phyloP scores from a whole-genome alignment of 163 green algal species.

The Trebouxiophyceae sp. region DNA sequence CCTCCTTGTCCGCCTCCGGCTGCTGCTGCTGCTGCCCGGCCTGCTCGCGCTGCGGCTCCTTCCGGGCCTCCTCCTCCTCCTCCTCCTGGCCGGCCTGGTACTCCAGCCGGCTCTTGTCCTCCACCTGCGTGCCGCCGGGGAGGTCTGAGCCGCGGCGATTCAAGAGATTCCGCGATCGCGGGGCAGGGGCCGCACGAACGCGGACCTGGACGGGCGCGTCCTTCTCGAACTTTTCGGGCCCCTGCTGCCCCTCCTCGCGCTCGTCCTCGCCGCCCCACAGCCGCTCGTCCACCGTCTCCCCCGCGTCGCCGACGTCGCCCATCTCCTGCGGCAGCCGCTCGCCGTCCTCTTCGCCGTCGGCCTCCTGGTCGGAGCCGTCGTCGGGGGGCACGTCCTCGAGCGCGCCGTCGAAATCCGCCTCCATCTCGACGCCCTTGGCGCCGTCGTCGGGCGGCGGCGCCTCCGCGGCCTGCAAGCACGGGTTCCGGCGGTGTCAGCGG shows the following conservation, averaged over 20 bases:
- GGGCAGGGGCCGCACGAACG: too few relatives aligned
- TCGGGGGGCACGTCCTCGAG: constrained; percentile 67
- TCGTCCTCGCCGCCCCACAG: constrained; percentile 86
- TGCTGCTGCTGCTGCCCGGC: constrained; percentile 27
- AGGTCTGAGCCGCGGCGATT: too few relatives aligned
- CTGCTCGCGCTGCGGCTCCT: constrained; percentile 20
- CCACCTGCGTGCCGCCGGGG: too few relatives aligned
- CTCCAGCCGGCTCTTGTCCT: constrained; percentile 77
- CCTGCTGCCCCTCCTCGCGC: constrained; percentile 31
- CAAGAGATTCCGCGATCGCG: too few relatives aligned
- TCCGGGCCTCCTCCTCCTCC: constrained; percentile 16
- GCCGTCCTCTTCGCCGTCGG: constrained; percentile 54
- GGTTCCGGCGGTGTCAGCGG: too few relatives aligned
- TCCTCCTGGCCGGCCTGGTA: constrained; percentile 50
- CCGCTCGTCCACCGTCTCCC: constrained; percentile 80
- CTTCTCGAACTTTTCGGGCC: constrained; percentile 33
- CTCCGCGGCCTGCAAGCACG: too few relatives aligned
- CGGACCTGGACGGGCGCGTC: constrained; percentile 17
- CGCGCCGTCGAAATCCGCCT: constrained; percentile 90
- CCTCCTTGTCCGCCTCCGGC: constrained; percentile 28
- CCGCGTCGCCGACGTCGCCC: constrained; percentile 71
- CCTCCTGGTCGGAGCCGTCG: constrained; percentile 27
- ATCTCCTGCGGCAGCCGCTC: constrained; percentile 78
- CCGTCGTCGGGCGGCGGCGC: constrained; percentile 25
- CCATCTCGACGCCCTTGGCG: constrained; percentile 87